A percentile compares a stretch with the other conserved stretches of the same genome.
These are phyloP conservation scores for Zizania latifolia DNA, from an alignment of 176 grass and related monocot genomes.

Conservation along the genomic window DNA sequence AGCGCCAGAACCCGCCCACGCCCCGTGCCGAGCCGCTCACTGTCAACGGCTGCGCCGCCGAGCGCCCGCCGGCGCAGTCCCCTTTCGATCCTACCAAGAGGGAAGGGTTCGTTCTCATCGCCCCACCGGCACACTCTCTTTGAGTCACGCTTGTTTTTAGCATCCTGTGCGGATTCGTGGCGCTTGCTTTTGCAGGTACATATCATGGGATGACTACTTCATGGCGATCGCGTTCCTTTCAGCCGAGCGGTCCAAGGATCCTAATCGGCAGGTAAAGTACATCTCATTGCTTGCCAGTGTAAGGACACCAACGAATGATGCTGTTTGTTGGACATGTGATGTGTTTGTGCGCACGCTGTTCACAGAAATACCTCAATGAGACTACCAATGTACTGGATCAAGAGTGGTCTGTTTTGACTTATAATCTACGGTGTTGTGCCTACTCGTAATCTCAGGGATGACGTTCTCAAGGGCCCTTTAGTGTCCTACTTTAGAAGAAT, in stretches of 20 bases:
- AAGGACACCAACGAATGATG: not conserved
- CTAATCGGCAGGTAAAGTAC: constrained; percentile 70
- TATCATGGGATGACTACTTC: constrained; percentile 98
- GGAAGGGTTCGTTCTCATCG: constrained; percentile 41
- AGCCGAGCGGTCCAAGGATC: constrained; percentile 89
- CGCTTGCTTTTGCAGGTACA: constrained; percentile 51
- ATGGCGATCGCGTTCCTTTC: constrained; percentile 99
- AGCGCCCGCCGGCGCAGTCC: constrained; percentile 25
- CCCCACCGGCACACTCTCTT: not conserved
- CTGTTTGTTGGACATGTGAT: not conserved
- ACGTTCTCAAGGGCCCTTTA: not conserved
- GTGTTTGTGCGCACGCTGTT: constrained; percentile 2
- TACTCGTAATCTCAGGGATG: not conserved
- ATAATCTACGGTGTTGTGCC: not conserved
- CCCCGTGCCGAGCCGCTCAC: not conserved
- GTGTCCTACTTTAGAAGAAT: not conserved
- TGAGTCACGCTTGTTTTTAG: not conserved
- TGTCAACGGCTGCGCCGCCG: constrained; percentile 33
- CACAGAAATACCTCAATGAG: constrained; percentile 29
- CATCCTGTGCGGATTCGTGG: not conserved
- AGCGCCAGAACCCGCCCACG: not conserved
- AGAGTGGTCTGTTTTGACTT: not conserved
- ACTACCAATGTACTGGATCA: not conserved
- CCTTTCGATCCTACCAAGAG: constrained; percentile 73
- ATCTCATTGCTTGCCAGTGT: not conserved